phyloP scores from a whole-genome alignment of 108 stramenopile genomes.

The Skeletonema marinoi region DNA sequence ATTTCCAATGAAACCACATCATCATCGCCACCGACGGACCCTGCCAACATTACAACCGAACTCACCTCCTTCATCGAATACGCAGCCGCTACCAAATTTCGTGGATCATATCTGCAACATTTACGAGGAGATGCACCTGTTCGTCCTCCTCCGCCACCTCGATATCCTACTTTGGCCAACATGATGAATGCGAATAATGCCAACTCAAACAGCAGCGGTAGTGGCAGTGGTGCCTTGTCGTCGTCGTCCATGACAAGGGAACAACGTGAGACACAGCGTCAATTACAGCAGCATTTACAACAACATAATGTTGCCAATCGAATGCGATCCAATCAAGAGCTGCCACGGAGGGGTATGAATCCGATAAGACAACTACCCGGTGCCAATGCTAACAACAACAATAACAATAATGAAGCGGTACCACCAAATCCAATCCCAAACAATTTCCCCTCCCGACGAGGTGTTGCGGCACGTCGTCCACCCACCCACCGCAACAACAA shows the following conservation, averaged over 20 bases:
- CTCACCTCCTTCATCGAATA: conserved; percentile 68
- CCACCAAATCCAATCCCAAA: neutral
- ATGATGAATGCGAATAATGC: conserved; percentile 6
- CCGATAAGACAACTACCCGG: neutral
- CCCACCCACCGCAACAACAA: conserved; percentile 4
- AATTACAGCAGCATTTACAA: conserved; percentile 34
- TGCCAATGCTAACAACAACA: neutral
- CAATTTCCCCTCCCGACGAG: neutral
- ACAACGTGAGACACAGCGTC: conserved; percentile 39
- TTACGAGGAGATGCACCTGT: conserved; percentile 39
- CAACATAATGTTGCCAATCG: conserved; percentile 4
- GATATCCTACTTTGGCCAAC: neutral
- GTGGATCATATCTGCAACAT: conserved; percentile 72
- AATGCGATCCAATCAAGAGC: neutral
- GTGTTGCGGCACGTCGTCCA: conserved; percentile 4
- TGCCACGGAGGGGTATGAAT: neutral
- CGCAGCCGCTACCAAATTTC: conserved; percentile 56
- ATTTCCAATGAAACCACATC: neutral
- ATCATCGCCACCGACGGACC: neutral
- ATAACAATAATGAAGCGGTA: neutral
- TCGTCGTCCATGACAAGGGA: conserved; percentile 4
- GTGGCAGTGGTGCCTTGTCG: neutral
- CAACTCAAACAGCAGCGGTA: conserved; percentile 5
- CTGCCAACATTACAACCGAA: conserved; percentile 37
- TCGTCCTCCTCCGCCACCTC: neutral